Conservation (phyloP, 2,329 filamentous ascomycete genomes). For the Pseudohalonectria lignicola region DNA sequence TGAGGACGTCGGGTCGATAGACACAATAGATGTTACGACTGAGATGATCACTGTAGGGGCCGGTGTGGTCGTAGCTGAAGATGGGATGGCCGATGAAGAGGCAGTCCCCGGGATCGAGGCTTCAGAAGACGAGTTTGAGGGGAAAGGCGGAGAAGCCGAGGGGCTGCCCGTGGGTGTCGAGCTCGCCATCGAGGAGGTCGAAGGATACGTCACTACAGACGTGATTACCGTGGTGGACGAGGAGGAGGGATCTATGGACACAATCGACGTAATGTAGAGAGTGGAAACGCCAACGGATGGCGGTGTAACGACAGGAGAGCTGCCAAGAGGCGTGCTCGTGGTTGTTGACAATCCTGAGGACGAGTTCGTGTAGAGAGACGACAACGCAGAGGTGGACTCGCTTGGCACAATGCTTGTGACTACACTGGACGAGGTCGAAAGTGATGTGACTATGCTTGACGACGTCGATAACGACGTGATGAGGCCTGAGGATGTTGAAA, state of each 20-base stretch:
- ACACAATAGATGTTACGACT: constrained; percentile 1
- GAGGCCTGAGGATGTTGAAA: background rate
- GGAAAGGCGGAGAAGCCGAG: background rate
- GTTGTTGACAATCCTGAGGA: background rate
- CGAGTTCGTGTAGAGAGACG: no score
- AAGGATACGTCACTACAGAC: background rate
- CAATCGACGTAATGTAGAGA: background rate
- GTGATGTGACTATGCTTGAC: no score
- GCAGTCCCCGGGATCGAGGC: no score
- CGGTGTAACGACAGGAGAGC: no score
- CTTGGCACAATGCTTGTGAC: no score
- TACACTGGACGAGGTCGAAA: no score
- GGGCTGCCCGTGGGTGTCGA: background rate
- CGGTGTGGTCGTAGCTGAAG: no score
- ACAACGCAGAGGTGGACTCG: no score
- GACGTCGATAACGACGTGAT: background rate
- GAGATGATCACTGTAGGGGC: background rate
- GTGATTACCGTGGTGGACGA: background rate
- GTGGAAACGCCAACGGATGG: background rate
- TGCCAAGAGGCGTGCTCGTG: background rate
- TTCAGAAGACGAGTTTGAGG: background rate
- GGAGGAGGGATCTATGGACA: background rate
- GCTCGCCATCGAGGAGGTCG: background rate
- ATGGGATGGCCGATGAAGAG: no score
- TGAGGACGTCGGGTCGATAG: background rate